Evolutionary conservation across 305 asterid genomes (phyloP).

Genomic region (Euphrasia arctica): DNA sequence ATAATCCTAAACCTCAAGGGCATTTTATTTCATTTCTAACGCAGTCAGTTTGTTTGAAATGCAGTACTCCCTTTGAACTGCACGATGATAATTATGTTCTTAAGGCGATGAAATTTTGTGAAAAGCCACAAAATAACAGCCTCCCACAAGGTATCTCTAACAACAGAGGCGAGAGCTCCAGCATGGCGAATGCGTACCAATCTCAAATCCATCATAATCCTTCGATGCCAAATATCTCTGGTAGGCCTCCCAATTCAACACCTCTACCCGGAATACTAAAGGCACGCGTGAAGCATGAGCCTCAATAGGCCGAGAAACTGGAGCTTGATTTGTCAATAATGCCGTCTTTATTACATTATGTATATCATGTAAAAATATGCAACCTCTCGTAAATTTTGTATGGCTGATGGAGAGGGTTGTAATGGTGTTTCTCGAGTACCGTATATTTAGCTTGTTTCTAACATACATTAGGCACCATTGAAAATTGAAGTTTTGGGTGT

Average conservation of each 20-base stretch:
- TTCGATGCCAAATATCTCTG: slow-evolving; percentile 33
- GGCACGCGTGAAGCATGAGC: slow-evolving; percentile 70
- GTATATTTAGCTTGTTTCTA: slow-evolving; percentile 10
- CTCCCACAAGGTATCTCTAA: slow-evolving; percentile 27
- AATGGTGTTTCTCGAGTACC: slow-evolving; percentile 23
- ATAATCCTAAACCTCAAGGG: not conserved
- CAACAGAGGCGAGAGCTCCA: slow-evolving; percentile 64
- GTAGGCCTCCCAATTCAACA: slow-evolving; percentile 61
- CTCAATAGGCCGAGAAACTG: slow-evolving; percentile 33
- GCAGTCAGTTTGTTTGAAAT: slow-evolving; percentile 8
- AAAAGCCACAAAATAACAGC: slow-evolving; percentile 38
- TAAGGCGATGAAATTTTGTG: slow-evolving; percentile 81
- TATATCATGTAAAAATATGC: slow-evolving; percentile 44
- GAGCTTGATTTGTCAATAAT: slow-evolving; percentile 22
- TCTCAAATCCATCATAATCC: slow-evolving; percentile 39
- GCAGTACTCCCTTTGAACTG: slow-evolving; percentile 97
- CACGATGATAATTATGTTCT: slow-evolving; percentile 92
- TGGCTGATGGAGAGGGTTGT: slow-evolving; percentile 30
- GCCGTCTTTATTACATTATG: slow-evolving; percentile 31
- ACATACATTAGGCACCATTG: slow-evolving; percentile 21
- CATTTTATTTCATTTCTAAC: not conserved
- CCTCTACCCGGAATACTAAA: slow-evolving; percentile 81
- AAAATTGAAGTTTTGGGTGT: no score
- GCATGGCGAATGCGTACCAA: slow-evolving; percentile 41
- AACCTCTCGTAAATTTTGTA: slow-evolving; percentile 23